Conservation (phyloP, 2,329 filamentous ascomycete genomes). For the Diaporthe humulicola region DNA sequence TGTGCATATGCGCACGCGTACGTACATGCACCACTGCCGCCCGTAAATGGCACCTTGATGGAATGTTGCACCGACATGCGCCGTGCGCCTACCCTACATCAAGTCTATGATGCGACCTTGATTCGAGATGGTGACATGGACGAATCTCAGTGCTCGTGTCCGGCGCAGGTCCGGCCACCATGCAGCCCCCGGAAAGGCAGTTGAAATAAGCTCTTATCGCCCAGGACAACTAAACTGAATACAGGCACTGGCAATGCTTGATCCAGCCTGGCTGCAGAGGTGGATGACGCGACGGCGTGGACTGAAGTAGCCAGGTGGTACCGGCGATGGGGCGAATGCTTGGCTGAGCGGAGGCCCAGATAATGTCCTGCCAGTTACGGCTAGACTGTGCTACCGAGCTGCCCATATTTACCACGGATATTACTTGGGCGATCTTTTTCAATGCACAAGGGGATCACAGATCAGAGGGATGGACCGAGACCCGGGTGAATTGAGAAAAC, state of each 20-base stretch:
- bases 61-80: background rate
- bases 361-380: background rate
- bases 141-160: background rate
- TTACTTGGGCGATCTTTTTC: constrained; percentile 15
- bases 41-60: constrained; percentile 13
- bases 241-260: constrained; percentile 23
- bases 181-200: background rate
- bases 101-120: constrained; percentile 8
- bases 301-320: constrained; percentile 20
- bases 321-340: background rate
- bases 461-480: background rate
- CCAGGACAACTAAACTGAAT: constrained; percentile 18
- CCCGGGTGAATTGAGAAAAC: background rate
- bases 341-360: constrained; percentile 7
- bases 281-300: constrained; percentile 18
- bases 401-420: constrained; percentile 24
- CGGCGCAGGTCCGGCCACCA: background rate
- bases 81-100: background rate
- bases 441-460: constrained; percentile 17
- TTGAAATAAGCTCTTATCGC: constrained; percentile 26
- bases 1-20: background rate
- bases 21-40: background rate
- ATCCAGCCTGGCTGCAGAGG: background rate
- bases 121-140: background rate
- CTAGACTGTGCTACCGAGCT: constrained; percentile 2